A percentile compares a stretch with the other conserved stretches of the same genome.
phyloP scores from a whole-genome alignment of 2,329 filamentous ascomycete species.

The Erysiphe pulchra region DNA sequence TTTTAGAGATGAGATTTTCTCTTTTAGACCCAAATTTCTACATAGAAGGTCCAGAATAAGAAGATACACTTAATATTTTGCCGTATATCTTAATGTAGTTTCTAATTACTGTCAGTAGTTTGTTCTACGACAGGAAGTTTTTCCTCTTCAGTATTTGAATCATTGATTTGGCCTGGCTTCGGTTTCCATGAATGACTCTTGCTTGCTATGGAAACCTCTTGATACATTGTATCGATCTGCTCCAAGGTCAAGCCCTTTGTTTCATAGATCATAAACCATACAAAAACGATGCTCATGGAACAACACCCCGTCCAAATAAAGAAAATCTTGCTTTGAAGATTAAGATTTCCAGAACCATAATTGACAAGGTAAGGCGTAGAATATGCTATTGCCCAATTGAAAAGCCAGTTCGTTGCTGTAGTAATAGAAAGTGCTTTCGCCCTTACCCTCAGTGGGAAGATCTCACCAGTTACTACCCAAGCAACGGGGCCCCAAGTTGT shows the following conservation, averaged over 20 bases:
- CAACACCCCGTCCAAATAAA: conserved; percentile 53
- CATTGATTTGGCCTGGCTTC: neutral
- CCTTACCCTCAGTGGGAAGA: conserved; percentile 35
- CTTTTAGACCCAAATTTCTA: too few species aligned
- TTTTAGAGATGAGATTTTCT: too few species aligned
- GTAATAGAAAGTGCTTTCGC: conserved; percentile 41
- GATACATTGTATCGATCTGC: conserved; percentile 58
- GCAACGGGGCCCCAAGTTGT: conserved; percentile 37
- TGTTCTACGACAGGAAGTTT: too few species aligned
- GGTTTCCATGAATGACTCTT: conserved; percentile 25
- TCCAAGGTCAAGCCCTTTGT: conserved; percentile 67
- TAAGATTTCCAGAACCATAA: conserved; percentile 40
- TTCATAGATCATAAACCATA: conserved; percentile 63
- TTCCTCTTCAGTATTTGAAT: too few species aligned
- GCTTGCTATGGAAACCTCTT: conserved; percentile 31
- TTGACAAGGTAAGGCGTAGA: conserved; percentile 61
- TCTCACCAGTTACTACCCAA: conserved; percentile 32
- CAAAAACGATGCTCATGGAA: conserved; percentile 44
- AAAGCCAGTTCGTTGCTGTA: conserved; percentile 43
- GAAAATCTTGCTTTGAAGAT: conserved; percentile 52
- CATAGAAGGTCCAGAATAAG: too few species aligned
- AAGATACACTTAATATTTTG: too few species aligned
- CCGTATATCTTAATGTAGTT: too few species aligned
- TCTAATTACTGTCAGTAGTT: too few species aligned
- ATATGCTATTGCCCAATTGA: conserved; percentile 61